These are phyloP conservation scores for Podospora didyma DNA, from an alignment of 495 filamentous ascomycete genomes.

Conservation along the genomic window DNA sequence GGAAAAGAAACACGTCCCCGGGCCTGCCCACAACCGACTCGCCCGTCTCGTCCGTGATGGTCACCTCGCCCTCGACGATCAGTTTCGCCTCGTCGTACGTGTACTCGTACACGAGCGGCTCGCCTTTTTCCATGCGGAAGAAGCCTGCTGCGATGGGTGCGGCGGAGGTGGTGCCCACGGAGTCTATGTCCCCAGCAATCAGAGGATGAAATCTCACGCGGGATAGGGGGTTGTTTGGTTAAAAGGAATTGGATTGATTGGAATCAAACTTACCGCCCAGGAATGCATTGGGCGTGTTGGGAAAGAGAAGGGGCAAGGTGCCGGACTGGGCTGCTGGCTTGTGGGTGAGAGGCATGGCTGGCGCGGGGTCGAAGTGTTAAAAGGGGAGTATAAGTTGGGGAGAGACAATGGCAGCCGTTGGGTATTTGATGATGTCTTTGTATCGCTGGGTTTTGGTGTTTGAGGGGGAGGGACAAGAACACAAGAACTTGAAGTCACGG, in stretches of 20 bases:
- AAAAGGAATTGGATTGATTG: background rate
- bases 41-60: conserved; percentile 65
- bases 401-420: no score
- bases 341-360: conserved; percentile 7
- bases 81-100: conserved; percentile 48
- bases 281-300: background rate
- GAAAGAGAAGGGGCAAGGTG: background rate
- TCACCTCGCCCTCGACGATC: conserved; percentile 71
- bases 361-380: no score
- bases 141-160: conserved; percentile 3
- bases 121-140: conserved; percentile 8
- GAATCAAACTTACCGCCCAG: background rate
- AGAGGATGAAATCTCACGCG: background rate
- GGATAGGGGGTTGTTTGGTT: background rate
- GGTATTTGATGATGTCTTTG: background rate
- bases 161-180: background rate
- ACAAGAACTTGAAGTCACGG: background rate
- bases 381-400: background rate
- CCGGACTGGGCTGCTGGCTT: conserved; percentile 2
- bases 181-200: no score
- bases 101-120: conserved; percentile 1
- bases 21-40: conserved; percentile 62
- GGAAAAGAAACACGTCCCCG: conserved; percentile 75
- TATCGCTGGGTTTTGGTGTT: background rate
- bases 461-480: background rate